Evolutionary conservation across 805 yeast species (phyloP), one percentile per base, ranked within the genome.

Genomic region (Blastobotrys attinorum): DNA sequence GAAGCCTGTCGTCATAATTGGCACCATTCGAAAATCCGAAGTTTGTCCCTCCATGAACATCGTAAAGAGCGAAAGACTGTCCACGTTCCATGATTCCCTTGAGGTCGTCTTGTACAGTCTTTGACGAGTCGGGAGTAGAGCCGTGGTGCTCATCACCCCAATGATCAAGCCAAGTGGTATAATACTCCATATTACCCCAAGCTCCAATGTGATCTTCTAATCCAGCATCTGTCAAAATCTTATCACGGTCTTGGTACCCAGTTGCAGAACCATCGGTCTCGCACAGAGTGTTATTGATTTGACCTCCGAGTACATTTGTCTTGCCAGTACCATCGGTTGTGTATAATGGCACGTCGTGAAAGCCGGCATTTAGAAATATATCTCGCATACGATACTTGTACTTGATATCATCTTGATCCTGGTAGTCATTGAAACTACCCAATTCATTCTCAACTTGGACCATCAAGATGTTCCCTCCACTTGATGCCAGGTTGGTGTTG

Each of bases 361-460:
- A 40, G n/a, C 43, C 43, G 18, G 22, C 36, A 18, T 40, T 13
- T 16, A 31, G 15, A 21, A 31, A 15, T 16, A 31, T 31, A n/a
- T 40, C 27, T 3, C 29, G 22, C 22, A 40, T n/a, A 3, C 13
- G 20, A 8, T 31, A 16, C 37, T 18, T 31, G 31, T 40, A 40
- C n/a, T 31, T 29, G 22, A 29, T 20, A 13, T 40, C 37, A 25
- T 7, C 11, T 11, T 25, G 29, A 25, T 25, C 11, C 11, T 25
- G 10, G 29, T 25, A 25, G 23, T 15, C 16, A n/a, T 23, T 32
- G 18, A 10, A 39, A 3, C 37, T 15, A 2, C 43, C 43, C 17
- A 29, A 31, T 35, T 40, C 43, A n/a, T 40, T 40, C 17, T 40
- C 43, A 11, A 40, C 36, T 25, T 40, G 43, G 31, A 32, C 36